Percentiles rank a stretch among this genome's conserved stretches.
These are phyloP conservation scores for Didymella lethalis DNA, from an alignment of 2,329 filamentous ascomycete genomes.

Conservation along the genomic window DNA sequence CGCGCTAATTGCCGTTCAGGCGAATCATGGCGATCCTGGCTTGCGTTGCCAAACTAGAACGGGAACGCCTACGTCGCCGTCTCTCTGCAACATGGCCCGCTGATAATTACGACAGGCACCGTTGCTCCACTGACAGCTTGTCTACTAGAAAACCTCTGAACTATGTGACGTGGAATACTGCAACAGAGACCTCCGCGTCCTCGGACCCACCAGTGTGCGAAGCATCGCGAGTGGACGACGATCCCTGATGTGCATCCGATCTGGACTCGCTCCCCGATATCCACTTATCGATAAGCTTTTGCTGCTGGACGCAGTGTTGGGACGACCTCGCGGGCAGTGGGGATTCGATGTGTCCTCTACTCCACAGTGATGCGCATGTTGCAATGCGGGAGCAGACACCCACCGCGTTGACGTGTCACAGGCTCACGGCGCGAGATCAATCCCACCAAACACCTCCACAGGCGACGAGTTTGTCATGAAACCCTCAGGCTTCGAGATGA, in stretches of 20 bases:
- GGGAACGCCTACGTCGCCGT: conserved; percentile 19
- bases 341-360: conserved; percentile 11
- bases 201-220: conserved; percentile 5
- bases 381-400: conserved; percentile 9
- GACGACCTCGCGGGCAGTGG: conserved; percentile 13
- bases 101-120: conserved; percentile 1
- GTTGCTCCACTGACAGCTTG: conserved; percentile 16
- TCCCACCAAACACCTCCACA: conserved; percentile 9
- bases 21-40: conserved; percentile 33
- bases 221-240: conserved; percentile 10
- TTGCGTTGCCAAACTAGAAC: conserved; percentile 19
- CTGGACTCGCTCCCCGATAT: conserved; percentile 26
- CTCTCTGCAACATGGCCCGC: conserved; percentile 17
- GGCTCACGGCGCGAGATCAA: conserved; percentile 5
- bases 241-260: conserved; percentile 38
- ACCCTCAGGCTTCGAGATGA: conserved; percentile 13
- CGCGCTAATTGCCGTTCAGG: conserved; percentile 23
- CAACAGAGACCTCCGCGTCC: not conserved
- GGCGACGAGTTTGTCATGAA: conserved; percentile 14
- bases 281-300: conserved; percentile 30
- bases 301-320: conserved; percentile 18
- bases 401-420: conserved; percentile 13
- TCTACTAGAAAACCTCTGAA: conserved; percentile 1
- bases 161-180: not conserved
- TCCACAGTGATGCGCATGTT: conserved; percentile 20